A percentile compares a stretch with the other conserved stretches of the same genome.
Evolutionary conservation across 495 filamentous ascomycete species (phyloP).

Genomic region (Podospora tetraspora): DNA sequence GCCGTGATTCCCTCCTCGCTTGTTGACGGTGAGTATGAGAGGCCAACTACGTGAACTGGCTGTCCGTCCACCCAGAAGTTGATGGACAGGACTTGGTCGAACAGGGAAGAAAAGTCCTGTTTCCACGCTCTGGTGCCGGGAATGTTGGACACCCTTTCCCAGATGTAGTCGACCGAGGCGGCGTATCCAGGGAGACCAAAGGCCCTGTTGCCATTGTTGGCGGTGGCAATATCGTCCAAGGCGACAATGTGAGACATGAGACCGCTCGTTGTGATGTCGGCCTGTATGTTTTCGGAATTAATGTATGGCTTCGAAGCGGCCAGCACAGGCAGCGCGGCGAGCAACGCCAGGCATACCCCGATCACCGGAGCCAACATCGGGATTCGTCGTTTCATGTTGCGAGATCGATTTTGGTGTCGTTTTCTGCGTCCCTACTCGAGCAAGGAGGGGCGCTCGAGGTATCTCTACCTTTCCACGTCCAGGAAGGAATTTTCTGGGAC

Average conservation of each 20-base stretch:
- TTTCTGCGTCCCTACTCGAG: background rate
- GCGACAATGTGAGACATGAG: constrained; percentile 19
- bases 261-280: constrained; percentile 11
- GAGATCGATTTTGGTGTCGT: background rate
- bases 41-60: constrained; percentile 33
- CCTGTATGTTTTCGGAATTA: constrained; percentile 9
- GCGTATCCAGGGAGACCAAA: constrained; percentile 45
- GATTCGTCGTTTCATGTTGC: background rate
- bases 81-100: constrained; percentile 35
- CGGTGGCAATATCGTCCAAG: constrained; percentile 37
- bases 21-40: constrained; percentile 42
- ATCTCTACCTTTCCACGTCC: background rate
- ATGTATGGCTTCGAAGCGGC: constrained; percentile 2
- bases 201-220: constrained; percentile 43
- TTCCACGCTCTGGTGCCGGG: constrained; percentile 28
- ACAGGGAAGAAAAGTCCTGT: constrained; percentile 41
- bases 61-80: constrained; percentile 30
- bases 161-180: constrained; percentile 43
- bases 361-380: background rate
- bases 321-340: background rate
- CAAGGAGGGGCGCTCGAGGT: background rate
- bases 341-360: background rate
- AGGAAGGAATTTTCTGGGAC: background rate
- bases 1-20: constrained; percentile 35
- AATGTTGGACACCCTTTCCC: constrained; percentile 24